Evolutionary conservation across 192 early-diverging fungal species (phyloP), one percentile per base, ranked within the genome.

Genomic region (Coemansia sp.): DNA sequence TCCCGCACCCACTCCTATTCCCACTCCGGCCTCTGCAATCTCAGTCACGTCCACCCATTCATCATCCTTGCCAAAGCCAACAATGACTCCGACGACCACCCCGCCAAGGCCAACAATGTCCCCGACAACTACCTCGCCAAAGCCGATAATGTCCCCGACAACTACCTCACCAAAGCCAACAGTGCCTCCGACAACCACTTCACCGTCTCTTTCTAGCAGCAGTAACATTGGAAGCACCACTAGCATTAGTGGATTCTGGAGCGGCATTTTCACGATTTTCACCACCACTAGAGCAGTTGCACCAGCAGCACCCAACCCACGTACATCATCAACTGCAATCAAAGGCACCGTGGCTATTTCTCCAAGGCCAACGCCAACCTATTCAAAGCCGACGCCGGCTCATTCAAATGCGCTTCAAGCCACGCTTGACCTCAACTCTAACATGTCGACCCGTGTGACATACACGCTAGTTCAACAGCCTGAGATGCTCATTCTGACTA

Each of bases 371-470:
- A 25, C 27, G 6, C 53, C 39, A 10, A n/a, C 41, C 5, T 45
- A 45, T 15, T 45, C 41, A n/a, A 45, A 45, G 41, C 41, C 41
- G 14, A 4, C 27, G 6, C 53, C 39, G 1, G 41, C 41, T 45
- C 4, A 45, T 15, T 45, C 41, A 45, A 45, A 45, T 12, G 14
- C 41, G 14, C 2, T 50, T 2, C 27, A 47, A 39, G 55, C 67
- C 55, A 69, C 67, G 19, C 23, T 58, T 5, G 47, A 62, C 25
- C 65, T 59, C 17, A 67, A 64, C 29, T 22, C 62, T 17, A 57
- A 53, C 37, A 5, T 23, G 11, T 64, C 71, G 0, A 59, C 65
- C 9, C 60, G 24, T 19, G 29, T 67, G 2, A 48, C 47, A 10
- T 64, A 62, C 55, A 63, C 60, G 4, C 21, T 67, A 5, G 22